phyloP scores from a whole-genome alignment of 2,329 filamentous ascomycete genomes.

The Bisporella sp. region DNA sequence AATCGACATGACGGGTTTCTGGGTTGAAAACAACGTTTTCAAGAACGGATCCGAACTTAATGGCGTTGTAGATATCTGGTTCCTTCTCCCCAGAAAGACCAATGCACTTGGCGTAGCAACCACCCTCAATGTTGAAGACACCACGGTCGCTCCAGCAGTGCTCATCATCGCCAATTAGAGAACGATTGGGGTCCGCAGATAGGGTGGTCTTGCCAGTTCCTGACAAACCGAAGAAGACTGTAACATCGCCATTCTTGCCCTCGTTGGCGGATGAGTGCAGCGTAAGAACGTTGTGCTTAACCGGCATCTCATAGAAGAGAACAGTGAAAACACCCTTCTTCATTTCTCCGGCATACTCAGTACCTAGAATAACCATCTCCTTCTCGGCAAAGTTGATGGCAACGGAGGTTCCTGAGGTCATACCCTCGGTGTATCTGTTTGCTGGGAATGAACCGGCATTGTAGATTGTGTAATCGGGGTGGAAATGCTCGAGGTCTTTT shows the following conservation, averaged over 20 bases:
- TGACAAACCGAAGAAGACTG: slow-evolving; percentile 97
- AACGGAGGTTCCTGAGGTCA: slow-evolving; percentile 97
- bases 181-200: slow-evolving; percentile 93
- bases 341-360: slow-evolving; percentile 96
- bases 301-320: slow-evolving; percentile 99
- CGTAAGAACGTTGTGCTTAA: slow-evolving; percentile 98
- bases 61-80: slow-evolving; percentile 93
- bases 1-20: slow-evolving; percentile 82
- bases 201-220: slow-evolving; percentile 98
- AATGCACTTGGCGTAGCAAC: slow-evolving; percentile 98
- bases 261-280: slow-evolving; percentile 98
- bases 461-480: slow-evolving; percentile 99
- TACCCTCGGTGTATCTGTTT: slow-evolving; percentile 95
- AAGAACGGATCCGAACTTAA: slow-evolving; percentile 92
- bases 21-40: slow-evolving; percentile 99
- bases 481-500: slow-evolving; percentile 94
- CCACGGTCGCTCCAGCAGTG: slow-evolving; percentile 98
- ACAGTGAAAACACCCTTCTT: slow-evolving; percentile 99
- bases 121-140: slow-evolving; percentile 99
- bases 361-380: slow-evolving; percentile 99
- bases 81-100: slow-evolving; percentile 98
- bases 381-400: slow-evolving; percentile 99
- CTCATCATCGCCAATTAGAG: slow-evolving; percentile 96
- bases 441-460: slow-evolving; percentile 98
- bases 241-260: slow-evolving; percentile 89